Percentiles rank a stretch among this genome's conserved stretches.
These are phyloP conservation scores for Clonostachys solani DNA, from an alignment of 2,329 filamentous ascomycete genomes.

Conservation along the genomic window DNA sequence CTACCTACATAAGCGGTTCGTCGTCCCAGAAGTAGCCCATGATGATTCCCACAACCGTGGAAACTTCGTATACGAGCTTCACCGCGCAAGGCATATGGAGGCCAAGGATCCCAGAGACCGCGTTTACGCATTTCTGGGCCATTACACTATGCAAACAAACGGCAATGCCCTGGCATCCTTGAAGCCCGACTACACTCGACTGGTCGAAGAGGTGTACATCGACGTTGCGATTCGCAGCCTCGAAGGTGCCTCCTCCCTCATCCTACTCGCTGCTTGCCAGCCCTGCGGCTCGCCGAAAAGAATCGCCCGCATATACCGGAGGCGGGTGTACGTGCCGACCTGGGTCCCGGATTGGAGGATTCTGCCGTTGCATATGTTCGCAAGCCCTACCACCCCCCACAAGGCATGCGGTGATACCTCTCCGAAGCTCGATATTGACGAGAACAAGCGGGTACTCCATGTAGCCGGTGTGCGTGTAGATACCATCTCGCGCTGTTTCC, in stretches of 20 bases:
- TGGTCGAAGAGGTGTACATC: constrained; percentile 22
- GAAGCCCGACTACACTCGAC: constrained; percentile 18
- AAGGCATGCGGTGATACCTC: constrained; percentile 16
- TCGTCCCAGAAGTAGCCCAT: constrained; percentile 19
- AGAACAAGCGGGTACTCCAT: constrained; percentile 11
- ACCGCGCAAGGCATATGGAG: constrained; percentile 23
- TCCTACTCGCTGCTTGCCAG: constrained; percentile 21
- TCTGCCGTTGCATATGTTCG: constrained; percentile 22
- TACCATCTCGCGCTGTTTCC: constrained; percentile 12
- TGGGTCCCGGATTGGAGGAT: constrained; percentile 32
- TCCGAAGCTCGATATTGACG: constrained; percentile 18
- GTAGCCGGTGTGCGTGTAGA: constrained; percentile 21
- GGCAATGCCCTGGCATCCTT: constrained; percentile 13
- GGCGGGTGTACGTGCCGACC: constrained; percentile 14
- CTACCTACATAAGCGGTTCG: constrained; percentile 23
- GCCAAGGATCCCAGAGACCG: constrained; percentile 25
- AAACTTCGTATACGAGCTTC: constrained; percentile 27
- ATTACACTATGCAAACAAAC: constrained; percentile 19
- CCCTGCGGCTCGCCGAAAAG: constrained; percentile 6
- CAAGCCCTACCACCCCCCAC: constrained; percentile 21
- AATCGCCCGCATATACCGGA: constrained; percentile 1
- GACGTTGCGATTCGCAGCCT: constrained; percentile 23
- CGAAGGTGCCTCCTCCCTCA: constrained; percentile 15
- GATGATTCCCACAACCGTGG: constrained; percentile 21
- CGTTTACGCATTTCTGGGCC: constrained; percentile 27